A percentile compares a stretch with the other conserved stretches of the same genome.
Evolutionary conservation across 140 eudicot genomes (phyloP).

Genomic region (Flaveria floridana): DNA sequence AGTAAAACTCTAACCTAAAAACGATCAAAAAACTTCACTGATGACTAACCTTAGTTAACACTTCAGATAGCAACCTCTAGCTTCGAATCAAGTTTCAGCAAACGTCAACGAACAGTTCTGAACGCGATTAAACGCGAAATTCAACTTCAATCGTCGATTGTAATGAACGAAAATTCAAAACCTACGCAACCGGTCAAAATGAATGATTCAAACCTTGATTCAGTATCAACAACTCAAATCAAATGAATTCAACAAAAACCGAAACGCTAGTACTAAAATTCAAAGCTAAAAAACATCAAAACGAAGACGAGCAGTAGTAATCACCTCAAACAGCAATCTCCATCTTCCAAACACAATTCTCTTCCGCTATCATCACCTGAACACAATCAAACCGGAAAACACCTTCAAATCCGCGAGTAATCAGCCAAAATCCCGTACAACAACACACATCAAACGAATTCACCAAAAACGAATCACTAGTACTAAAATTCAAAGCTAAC

Average conservation of each 20-base stretch:
- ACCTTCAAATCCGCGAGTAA: background rate
- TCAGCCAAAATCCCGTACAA: background rate
- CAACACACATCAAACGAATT: conserved; percentile 16
- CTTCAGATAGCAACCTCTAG: background rate
- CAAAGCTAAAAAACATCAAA: conserved; percentile 6
- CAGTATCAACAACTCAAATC: conserved; percentile 17
- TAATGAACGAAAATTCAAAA: conserved; percentile 8
- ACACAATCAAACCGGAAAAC: background rate
- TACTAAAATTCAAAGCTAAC: conserved; percentile 5
- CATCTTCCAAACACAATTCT: background rate
- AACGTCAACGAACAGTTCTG: conserved; percentile 6
- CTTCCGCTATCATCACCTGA: background rate
- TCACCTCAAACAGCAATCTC: conserved; percentile 16
- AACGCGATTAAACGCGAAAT: conserved; percentile 17
- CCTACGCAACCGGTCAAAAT: conserved; percentile 26
- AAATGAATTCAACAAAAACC: conserved; percentile 6
- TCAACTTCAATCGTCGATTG: conserved; percentile 17
- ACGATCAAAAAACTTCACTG: conserved; percentile 19
- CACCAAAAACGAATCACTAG: background rate
- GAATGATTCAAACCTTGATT: conserved; percentile 26
- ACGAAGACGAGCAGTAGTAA: background rate
- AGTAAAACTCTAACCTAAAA: conserved; percentile 17
- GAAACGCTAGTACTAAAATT: background rate
- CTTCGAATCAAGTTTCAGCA: conserved; percentile 8
- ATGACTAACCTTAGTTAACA: background rate